Evolutionary conservation across 2,329 filamentous ascomycete genomes (phyloP).

Genomic region (Alternaria triticina): DNA sequence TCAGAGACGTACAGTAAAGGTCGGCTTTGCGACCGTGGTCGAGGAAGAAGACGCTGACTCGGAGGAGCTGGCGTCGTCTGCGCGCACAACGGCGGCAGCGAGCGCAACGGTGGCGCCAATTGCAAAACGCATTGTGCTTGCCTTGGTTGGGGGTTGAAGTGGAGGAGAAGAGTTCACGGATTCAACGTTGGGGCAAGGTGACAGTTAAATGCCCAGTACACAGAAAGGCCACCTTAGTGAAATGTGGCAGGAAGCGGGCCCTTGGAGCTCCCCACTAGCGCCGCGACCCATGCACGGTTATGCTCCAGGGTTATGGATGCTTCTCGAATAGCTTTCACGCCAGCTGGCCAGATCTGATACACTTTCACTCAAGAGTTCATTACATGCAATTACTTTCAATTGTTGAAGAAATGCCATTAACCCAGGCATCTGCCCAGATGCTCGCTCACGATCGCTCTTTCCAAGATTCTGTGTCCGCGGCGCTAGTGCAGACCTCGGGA

Average conservation of each 20-base stretch:
- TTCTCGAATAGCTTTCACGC: constrained; percentile 27
- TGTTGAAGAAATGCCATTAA: background rate
- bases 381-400: background rate
- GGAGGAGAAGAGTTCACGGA: constrained; percentile 24
- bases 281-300: constrained; percentile 16
- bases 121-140: constrained; percentile 63
- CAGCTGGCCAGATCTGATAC: constrained; percentile 27
- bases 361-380: background rate
- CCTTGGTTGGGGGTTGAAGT: constrained; percentile 34
- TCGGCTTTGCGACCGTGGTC: constrained; percentile 71
- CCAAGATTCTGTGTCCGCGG: background rate
- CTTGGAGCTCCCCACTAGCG: constrained; percentile 19
- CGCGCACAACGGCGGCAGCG: constrained; percentile 74
- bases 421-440: background rate
- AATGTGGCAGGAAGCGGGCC: constrained; percentile 19
- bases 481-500: background rate
- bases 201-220: constrained; percentile 29
- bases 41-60: constrained; percentile 61
- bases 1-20: constrained; percentile 77
- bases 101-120: constrained; percentile 73
- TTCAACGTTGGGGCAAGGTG: constrained; percentile 24
- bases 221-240: constrained; percentile 25
- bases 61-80: constrained; percentile 61
- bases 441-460: background rate
- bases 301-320: constrained; percentile 15